Percentiles rank a stretch among this genome's conserved stretches.
Evolutionary conservation across 2,329 filamentous ascomycete genomes (phyloP).

Genomic region (Colletotrichum coccodes): DNA sequence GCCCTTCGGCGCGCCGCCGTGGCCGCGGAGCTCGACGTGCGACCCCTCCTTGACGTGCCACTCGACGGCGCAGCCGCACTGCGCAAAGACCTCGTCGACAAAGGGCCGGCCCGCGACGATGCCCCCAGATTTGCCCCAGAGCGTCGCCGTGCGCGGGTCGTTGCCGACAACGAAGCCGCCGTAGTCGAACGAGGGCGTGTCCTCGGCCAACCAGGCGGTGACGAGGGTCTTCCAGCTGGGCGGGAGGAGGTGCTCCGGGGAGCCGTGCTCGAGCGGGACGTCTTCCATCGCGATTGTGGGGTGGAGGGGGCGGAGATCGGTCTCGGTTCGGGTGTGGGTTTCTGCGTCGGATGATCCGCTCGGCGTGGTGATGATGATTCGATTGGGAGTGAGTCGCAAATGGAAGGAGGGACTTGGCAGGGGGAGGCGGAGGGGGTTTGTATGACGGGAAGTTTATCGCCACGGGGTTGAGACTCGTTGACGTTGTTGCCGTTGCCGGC

Average conservation of each 20-base stretch:
- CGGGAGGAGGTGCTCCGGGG: conserved; percentile 78
- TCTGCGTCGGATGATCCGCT: not conserved
- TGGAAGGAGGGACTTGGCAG: not conserved
- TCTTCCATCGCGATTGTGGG: conserved; percentile 20
- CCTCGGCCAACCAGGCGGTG: conserved; percentile 89
- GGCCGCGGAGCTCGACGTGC: conserved; percentile 64
- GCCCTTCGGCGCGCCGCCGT: conserved; percentile 51
- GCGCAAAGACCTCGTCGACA: conserved; percentile 91
- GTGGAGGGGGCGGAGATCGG: not conserved
- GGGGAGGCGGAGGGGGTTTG: not conserved
- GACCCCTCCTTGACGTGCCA: conserved; percentile 87
- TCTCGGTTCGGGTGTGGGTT: not conserved
- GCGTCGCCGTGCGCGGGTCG: conserved; percentile 68
- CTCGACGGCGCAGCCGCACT: conserved; percentile 90
- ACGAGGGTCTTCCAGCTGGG: conserved; percentile 85
- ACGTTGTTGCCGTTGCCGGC: conserved; percentile 4
- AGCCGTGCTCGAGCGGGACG: conserved; percentile 47
- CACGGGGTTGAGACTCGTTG: conserved; percentile 2
- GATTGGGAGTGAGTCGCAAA: not conserved
- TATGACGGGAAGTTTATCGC: not conserved
- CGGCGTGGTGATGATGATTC: not conserved
- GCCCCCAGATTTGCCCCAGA: conserved; percentile 78
- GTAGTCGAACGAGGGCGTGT: conserved; percentile 96
- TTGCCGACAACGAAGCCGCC: conserved; percentile 96
- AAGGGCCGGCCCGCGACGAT: conserved; percentile 93